Base-by-base conservation (phyloP, 179 eudicot species). In the Dionaea muscipula region DNA sequence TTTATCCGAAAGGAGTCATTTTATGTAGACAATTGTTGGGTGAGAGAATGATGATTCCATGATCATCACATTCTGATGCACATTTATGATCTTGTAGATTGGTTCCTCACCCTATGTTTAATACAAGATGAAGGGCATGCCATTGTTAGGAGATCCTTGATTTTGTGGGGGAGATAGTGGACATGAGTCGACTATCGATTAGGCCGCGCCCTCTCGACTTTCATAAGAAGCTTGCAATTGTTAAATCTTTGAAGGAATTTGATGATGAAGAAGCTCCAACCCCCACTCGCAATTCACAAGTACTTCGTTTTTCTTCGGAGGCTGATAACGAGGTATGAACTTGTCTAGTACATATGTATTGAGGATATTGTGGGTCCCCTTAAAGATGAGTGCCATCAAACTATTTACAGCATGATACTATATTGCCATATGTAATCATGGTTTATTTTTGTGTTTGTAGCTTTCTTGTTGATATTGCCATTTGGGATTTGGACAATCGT, bases 141-240 rank as follows among this genome's bases (percentile, higher is more conserved):
- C 33, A 3, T 16, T 45, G 53, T 18, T 16, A 31, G 26, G 37
- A 25, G 40, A 47, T 27, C 13, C 15, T 38, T 39, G 47, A 7
- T 23, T 67, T 47, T 35, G 10, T 8, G 5, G 45, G 57, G 71
- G 57, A 36, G 57, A 53, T 66, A 76, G 70, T 59, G 56, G 73
- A 60, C 37, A 90, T 91, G 98, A 91, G 86, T 69, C 78, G 98
- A 66, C 72, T 85, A 57, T 84, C 94, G 24, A 68, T 91, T 44
- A 72, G 98, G 71, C 96, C 98, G 9, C 98, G 98, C 36, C 98
- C 98, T 35, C 81, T 91, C 9, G 98, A 91, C 78, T 77, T 91
- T 66, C 82, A 87, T 70, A 91, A 87, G 80, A 87, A 87, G 79
- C 91, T 91, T 13, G 96, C 98, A 3, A 81, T 91, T 78, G 72